phyloP scores from a whole-genome alignment of 1,284 basidiomycete species.

The Naganishia sp. region DNA sequence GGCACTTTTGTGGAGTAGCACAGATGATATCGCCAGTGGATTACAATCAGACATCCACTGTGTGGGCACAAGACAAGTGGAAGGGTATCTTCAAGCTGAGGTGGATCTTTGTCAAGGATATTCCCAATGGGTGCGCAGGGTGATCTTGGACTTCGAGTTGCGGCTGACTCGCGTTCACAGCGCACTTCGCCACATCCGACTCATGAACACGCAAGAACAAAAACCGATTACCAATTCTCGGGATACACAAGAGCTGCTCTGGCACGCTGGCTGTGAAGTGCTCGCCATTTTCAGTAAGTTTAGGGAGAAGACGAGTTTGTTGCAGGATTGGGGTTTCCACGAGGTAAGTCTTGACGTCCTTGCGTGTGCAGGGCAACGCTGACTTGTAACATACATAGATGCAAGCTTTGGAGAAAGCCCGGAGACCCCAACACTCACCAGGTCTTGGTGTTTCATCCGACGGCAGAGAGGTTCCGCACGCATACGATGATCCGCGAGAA shows the following conservation, averaged over 20 bases:
- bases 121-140: slow-evolving; percentile 81
- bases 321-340: slow-evolving; percentile 93
- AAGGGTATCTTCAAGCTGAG: slow-evolving; percentile 93
- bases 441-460: not conserved
- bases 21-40: slow-evolving; percentile 83
- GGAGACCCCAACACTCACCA: not conserved
- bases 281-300: slow-evolving; percentile 89
- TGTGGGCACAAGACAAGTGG: slow-evolving; percentile 98
- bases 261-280: slow-evolving; percentile 92
- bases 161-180: slow-evolving; percentile 10
- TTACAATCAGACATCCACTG: slow-evolving; percentile 61
- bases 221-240: slow-evolving; percentile 91
- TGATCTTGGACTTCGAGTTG: slow-evolving; percentile 4
- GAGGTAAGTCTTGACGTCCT: slow-evolving; percentile 61
- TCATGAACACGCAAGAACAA: slow-evolving; percentile 88
- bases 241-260: slow-evolving; percentile 74
- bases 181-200: slow-evolving; percentile 47
- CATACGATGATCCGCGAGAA: not conserved
- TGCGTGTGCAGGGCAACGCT: not conserved
- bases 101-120: slow-evolving; percentile 94
- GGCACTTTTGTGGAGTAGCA: slow-evolving; percentile 95
- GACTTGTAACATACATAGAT: slow-evolving; percentile 14
- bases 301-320: slow-evolving; percentile 76
- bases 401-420: slow-evolving; percentile 30
- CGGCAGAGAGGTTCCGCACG: slow-evolving; percentile 1